Base-by-base conservation (phyloP, 2,329 filamentous ascomycete genomes). In the Fusarium praegraminearum region DNA sequence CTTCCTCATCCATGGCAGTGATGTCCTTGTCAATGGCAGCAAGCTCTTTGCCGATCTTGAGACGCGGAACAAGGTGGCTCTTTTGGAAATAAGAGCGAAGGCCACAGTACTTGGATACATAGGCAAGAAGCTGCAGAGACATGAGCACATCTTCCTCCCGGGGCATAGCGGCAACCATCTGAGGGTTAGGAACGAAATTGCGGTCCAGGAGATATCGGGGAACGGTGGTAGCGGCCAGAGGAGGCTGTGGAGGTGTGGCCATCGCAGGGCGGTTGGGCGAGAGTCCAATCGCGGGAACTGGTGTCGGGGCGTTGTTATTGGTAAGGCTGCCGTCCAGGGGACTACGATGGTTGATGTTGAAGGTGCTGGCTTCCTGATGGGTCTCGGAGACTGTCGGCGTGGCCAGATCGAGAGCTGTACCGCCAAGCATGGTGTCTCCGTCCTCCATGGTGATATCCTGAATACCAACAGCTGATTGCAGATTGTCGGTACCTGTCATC, bases 51-150 rank as follows among this genome's bases (percentile, higher is more conserved):
- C 93, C 92, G 72, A 99, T 95, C 79, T 94, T 94, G 52, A 99
- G 89, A 69, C 90, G 92, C 0, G 96, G 96, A 7, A 99, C 96
- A 13, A 98, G 85, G 76, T 99, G 96, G 40, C 94, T 97, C 78
- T 92, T 88, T 77, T 99, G 96, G 79, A 99, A 99, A 80, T 98
- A 99, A 7, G 93, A 91, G 20, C 96, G 90, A 32, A 99, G 87
- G 74, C 97, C 97, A 85, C 96, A 98, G 81, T 99, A 99, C 80
- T 99, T 99, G 26, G 94, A 98, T 59, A 99, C 95, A 78, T 99
- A 99, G 18, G 96, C 96, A 46, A 99, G 87, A 22, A 99, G 88
- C 80, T 99, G 96, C 38, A 99, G 86, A 8, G 96, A 98, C 95
- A 99, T 98, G 69, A 99, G 85, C 4, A 99, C 96, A 76, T 99